Percentiles rank a stretch among this genome's conserved stretches.
Conservation (phyloP, 148 eudicot genomes). For the Chenopodium suecicum region DNA sequence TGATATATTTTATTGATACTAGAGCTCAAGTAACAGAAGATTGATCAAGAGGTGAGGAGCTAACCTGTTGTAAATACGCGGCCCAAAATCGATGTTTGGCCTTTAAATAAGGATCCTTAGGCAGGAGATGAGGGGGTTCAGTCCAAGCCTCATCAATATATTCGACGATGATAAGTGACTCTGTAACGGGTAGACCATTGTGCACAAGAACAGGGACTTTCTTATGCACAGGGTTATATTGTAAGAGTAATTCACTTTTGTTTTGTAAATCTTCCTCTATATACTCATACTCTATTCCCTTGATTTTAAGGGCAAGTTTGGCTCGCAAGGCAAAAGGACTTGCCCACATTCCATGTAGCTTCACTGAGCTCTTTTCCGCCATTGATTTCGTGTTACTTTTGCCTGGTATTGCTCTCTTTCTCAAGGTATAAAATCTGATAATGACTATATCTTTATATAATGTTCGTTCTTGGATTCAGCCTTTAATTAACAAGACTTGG, state of each 20-base stretch:
- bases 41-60: background rate
- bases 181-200: conserved; percentile 30
- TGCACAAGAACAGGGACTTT: conserved; percentile 36
- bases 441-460: too few relatives aligned
- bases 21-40: too few relatives aligned
- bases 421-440: background rate
- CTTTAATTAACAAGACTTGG: too few relatives aligned
- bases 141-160: conserved; percentile 51
- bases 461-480: too few relatives aligned
- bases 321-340: conserved; percentile 28
- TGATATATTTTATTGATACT: too few relatives aligned
- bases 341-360: conserved; percentile 31
- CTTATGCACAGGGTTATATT: conserved; percentile 34
- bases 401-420: background rate
- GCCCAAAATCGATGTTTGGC: conserved; percentile 54
- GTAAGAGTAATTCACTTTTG: conserved; percentile 29
- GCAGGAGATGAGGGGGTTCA: conserved; percentile 34
- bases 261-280: conserved; percentile 31
- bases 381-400: background rate
- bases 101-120: conserved; percentile 43
- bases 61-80: conserved; percentile 16
- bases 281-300: conserved; percentile 35
- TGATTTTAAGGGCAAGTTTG: conserved; percentile 27
- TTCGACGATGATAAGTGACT: conserved; percentile 54
- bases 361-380: conserved; percentile 26